Conservation (phyloP, 495 filamentous ascomycete genomes). For the Aspergillus biplanus region DNA sequence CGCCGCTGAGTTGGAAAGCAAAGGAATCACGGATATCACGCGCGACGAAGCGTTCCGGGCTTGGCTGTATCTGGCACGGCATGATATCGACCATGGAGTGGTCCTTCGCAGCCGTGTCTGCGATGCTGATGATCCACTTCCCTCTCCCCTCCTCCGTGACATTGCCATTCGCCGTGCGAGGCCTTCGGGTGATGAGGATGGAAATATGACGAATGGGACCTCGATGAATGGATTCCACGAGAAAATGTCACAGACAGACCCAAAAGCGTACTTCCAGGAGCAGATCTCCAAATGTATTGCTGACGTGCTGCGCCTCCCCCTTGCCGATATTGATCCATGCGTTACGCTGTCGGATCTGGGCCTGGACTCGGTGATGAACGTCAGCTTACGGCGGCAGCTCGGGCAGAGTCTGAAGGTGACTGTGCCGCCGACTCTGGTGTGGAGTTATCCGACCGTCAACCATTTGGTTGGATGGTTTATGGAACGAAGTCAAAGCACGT, state of each 20-base stretch:
- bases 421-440: constrained; percentile 46
- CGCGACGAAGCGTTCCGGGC: constrained; percentile 47
- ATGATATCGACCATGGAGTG: constrained; percentile 42
- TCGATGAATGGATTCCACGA: constrained; percentile 29
- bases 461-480: constrained; percentile 34
- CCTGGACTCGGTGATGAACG: constrained; percentile 51
- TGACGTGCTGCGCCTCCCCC: constrained; percentile 31
- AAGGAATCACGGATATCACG: constrained; percentile 48
- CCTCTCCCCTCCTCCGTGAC: constrained; percentile 34
- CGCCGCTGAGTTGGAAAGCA: constrained; percentile 42
- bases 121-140: constrained; percentile 30
- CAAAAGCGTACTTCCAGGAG: constrained; percentile 24
- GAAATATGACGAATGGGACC: constrained; percentile 15
- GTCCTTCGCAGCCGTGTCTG: constrained; percentile 34
- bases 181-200: constrained; percentile 5
- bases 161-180: constrained; percentile 32
- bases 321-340: constrained; percentile 39
- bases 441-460: constrained; percentile 42
- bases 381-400: constrained; percentile 39
- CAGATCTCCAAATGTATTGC: constrained; percentile 32
- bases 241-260: too few relatives aligned
- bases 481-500: background rate
- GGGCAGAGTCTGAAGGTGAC: constrained; percentile 42
- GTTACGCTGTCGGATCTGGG: constrained; percentile 43
- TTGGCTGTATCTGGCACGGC: constrained; percentile 40